A percentile compares a stretch with the other conserved stretches of the same genome.
phyloP scores from a whole-genome alignment of 768 basidiomycete genomes.

The Crepidotus variabilis region DNA sequence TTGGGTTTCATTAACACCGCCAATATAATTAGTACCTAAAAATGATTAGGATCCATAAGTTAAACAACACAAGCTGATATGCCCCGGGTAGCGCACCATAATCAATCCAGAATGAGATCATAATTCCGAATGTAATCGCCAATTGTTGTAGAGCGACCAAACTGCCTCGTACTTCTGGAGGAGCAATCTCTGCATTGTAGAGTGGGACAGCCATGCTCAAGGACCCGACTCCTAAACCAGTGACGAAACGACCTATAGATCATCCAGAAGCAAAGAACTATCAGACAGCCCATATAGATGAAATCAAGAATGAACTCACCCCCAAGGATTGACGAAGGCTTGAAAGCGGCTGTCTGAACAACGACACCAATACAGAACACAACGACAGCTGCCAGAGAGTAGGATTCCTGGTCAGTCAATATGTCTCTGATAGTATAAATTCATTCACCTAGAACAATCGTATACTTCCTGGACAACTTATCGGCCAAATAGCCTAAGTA shows the following conservation, averaged over 20 bases:
- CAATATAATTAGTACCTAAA: slow-evolving; percentile 63
- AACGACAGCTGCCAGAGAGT: slow-evolving; percentile 38
- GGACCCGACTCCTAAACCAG: slow-evolving; percentile 79
- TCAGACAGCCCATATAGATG: too few species aligned
- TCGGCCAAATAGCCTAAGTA: slow-evolving; percentile 58
- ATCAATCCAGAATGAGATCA: slow-evolving; percentile 59
- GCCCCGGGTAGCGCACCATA: slow-evolving; percentile 30
- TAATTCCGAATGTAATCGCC: slow-evolving; percentile 78
- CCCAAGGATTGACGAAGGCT: slow-evolving; percentile 63
- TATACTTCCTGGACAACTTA: slow-evolving; percentile 69
- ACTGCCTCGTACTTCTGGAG: slow-evolving; percentile 79
- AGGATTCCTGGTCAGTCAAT: not conserved
- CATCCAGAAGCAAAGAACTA: not conserved
- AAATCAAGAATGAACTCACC: slow-evolving; percentile 24
- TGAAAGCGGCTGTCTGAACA: slow-evolving; percentile 59
- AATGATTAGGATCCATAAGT: slow-evolving; percentile 39
- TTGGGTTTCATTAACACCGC: slow-evolving; percentile 54
- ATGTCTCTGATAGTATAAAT: not conserved
- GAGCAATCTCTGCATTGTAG: slow-evolving; percentile 70
- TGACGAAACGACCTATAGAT: slow-evolving; percentile 59
- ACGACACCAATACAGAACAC: slow-evolving; percentile 72
- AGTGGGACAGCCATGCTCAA: slow-evolving; percentile 82
- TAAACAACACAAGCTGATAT: not conserved
- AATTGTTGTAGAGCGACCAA: slow-evolving; percentile 80
- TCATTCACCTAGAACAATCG: slow-evolving; percentile 51